Evolutionary conservation across 129 eudicot species (phyloP).

Genomic region (Escallonia rubra): DNA sequence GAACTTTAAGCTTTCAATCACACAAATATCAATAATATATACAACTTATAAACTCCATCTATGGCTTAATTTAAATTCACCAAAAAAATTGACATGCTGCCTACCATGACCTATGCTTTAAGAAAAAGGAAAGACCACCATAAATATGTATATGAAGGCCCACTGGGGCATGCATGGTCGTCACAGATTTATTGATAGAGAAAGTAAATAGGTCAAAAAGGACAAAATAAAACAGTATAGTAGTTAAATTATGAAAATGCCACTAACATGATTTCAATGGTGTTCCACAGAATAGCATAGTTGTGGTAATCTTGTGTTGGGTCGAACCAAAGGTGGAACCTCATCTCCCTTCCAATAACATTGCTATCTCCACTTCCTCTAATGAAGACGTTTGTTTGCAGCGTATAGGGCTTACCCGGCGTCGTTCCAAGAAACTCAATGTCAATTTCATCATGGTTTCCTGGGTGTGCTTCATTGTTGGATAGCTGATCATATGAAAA

Average conservation of each 20-base stretch:
- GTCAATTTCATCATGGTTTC: constrained; percentile 78
- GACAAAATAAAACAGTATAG: neutral
- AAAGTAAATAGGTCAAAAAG: neutral
- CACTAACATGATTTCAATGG: constrained; percentile 70
- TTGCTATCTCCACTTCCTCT: constrained; percentile 83
- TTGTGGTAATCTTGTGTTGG: constrained; percentile 73
- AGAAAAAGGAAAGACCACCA: neutral
- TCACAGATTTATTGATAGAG: neutral
- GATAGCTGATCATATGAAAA: constrained; percentile 48
- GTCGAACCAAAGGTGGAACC: constrained; percentile 82
- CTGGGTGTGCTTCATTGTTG: constrained; percentile 64
- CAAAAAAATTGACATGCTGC: too few species aligned
- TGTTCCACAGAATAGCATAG: constrained; percentile 82
- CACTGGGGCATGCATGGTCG: too few species aligned
- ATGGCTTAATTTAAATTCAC: too few species aligned
- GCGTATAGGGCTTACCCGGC: constrained; percentile 57
- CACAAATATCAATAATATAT: too few species aligned
- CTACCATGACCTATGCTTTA: neutral
- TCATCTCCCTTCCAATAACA: constrained; percentile 73
- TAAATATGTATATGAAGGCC: too few species aligned
- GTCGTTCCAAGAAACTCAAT: constrained; percentile 87
- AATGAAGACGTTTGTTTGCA: constrained; percentile 84
- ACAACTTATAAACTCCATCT: too few species aligned
- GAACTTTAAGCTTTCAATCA: too few species aligned
- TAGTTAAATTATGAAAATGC: neutral